These are phyloP conservation scores for Xylaria bambusicola DNA, from an alignment of 495 filamentous ascomycete species.

Conservation along the genomic window DNA sequence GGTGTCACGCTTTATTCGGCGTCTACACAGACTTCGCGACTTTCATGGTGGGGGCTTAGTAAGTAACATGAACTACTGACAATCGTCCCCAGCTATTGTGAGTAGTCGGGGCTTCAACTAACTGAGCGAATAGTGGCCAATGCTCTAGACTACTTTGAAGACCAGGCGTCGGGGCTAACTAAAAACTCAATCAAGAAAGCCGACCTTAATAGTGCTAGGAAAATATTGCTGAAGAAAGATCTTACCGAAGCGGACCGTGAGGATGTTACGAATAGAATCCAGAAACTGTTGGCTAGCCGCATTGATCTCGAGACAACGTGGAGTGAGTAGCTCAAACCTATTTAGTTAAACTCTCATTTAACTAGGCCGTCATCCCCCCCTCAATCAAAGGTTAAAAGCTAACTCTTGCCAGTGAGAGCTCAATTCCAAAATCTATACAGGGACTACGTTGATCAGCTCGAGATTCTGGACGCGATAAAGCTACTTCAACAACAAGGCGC, in stretches of 20 bases:
- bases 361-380: not conserved
- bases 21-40: not conserved
- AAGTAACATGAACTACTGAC: not conserved
- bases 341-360: no score
- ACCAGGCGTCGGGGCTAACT: not conserved
- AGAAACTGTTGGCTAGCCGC: not conserved
- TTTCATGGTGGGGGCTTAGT: conserved; percentile 9
- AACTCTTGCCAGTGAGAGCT: not conserved
- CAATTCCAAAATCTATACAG: conserved; percentile 7
- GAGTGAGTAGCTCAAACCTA: not conserved
- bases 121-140: not conserved
- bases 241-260: not conserved
- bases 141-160: conserved; percentile 2
- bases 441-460: not conserved
- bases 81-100: not conserved
- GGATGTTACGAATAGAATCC: not conserved
- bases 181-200: not conserved
- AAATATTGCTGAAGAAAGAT: not conserved
- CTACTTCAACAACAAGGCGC: not conserved
- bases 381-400: not conserved
- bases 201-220: not conserved
- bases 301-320: not conserved
- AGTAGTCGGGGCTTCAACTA: not conserved
- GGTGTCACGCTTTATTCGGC: conserved; percentile 2
- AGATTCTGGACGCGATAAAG: not conserved